Evolutionary conservation across 2,329 filamentous ascomycete genomes (phyloP).

Genomic region (Xylariaceae sp.): DNA sequence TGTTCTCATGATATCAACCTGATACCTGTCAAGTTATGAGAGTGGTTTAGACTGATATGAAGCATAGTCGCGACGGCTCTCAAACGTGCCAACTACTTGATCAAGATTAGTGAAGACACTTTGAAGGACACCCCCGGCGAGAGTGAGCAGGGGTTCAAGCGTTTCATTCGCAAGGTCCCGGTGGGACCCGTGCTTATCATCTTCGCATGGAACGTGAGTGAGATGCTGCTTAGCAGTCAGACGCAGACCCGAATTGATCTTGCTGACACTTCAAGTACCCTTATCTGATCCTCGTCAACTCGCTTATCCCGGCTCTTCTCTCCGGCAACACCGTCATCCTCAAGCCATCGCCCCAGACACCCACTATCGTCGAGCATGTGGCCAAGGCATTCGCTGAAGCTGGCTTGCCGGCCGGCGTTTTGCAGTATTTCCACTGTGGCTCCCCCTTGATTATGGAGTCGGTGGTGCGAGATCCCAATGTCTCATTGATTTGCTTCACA

Average conservation of each 20-base stretch:
- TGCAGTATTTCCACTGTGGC: slow-evolving; percentile 90
- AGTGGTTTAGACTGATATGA: slow-evolving; percentile 11
- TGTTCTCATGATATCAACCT: not conserved
- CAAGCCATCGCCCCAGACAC: slow-evolving; percentile 92
- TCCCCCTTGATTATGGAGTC: slow-evolving; percentile 70
- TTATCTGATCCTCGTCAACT: slow-evolving; percentile 89
- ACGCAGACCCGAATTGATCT: not conserved
- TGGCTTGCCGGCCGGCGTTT: slow-evolving; percentile 74
- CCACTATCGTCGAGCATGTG: slow-evolving; percentile 83
- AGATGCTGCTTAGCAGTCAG: slow-evolving; percentile 31
- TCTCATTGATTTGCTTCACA: slow-evolving; percentile 85
- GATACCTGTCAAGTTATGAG: not conserved
- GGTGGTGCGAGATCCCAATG: slow-evolving; percentile 68
- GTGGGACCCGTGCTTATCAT: slow-evolving; percentile 83
- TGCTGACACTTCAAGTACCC: slow-evolving; percentile 61
- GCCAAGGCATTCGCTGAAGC: slow-evolving; percentile 70
- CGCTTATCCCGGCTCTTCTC: slow-evolving; percentile 83
- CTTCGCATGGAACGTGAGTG: slow-evolving; percentile 94
- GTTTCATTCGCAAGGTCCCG: slow-evolving; percentile 83
- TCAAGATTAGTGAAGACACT: slow-evolving; percentile 74
- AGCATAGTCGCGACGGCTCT: slow-evolving; percentile 66
- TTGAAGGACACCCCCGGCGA: slow-evolving; percentile 79
- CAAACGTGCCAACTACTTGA: slow-evolving; percentile 76
- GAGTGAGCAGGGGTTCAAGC: slow-evolving; percentile 78
- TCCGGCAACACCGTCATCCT: slow-evolving; percentile 87